Evolutionary conservation across 768 basidiomycete species (phyloP), one percentile per base, ranked within the genome.

Genomic region (Hysterangium stoloniferum): DNA sequence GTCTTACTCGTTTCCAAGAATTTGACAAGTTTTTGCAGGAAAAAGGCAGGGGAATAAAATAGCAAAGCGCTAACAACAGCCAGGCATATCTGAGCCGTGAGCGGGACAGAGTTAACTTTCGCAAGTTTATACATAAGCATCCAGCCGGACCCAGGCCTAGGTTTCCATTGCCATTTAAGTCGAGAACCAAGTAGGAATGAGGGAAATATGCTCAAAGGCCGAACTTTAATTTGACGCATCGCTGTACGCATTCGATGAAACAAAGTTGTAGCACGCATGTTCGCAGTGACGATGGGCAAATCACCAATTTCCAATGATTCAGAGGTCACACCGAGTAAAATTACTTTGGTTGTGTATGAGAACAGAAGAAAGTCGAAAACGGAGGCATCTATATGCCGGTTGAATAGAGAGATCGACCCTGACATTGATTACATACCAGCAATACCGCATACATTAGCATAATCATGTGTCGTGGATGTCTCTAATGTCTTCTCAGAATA

Each of bases 261-360:
- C 50, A 86, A 76, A 58, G 65, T 63, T n/a, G 58, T 54, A 5
- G 71, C 70, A 27, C 92, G 86, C 79, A 91, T 82, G 57, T 76
- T 64, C 0, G 73, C 78, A 1, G 86, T 78, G 7, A 93, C 76
- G 48, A 94, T 80, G 4, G 92, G 93, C 27, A 96, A 70, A 62
- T 96, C 91, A 53, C 82, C 89, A 19, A 91, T 88, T 57, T 95
- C 87, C 40, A 95, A 75, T 52, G 77, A 83, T 50, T 77, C 73
- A 1, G 84, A 72, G 2, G 71, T 72, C 65, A 89, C 80, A 2
- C 90, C 92, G 35, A 92, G 79, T 77, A 82, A 80, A 49, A 94
- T 79, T 12, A 96, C 87, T 54, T 84, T 82, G 1, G 90, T 93
- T 32, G 86, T 89, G 63, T 91, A 93, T 13, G 80, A 80, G 65